Conservation (phyloP, 2,329 filamentous ascomycete genomes). For the Trichophyton verrucosum region DNA sequence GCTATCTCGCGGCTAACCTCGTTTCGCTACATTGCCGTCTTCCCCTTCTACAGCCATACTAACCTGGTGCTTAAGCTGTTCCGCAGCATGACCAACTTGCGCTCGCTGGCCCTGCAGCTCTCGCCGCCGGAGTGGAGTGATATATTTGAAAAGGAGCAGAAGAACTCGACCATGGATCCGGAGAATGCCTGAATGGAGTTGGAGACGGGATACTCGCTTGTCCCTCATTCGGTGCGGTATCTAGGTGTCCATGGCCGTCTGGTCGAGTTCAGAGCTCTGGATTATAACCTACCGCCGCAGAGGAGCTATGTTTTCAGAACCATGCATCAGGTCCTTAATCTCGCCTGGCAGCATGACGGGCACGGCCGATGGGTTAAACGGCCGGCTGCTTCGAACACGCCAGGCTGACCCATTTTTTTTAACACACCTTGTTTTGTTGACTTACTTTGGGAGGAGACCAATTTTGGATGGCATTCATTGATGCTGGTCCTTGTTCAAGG, state of each 20-base stretch:
- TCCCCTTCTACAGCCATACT: conserved; percentile 53
- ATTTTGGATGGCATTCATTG: neutral
- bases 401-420: neutral
- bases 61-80: conserved; percentile 35
- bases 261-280: conserved; percentile 20
- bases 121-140: conserved; percentile 29
- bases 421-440: too few species aligned
- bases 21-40: conserved; percentile 52
- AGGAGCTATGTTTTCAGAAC: conserved; percentile 19
- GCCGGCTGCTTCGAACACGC: neutral
- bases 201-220: conserved; percentile 38
- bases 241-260: conserved; percentile 15
- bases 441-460: too few species aligned
- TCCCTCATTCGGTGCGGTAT: conserved; percentile 28
- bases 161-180: conserved; percentile 27
- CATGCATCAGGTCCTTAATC: conserved; percentile 17
- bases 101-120: conserved; percentile 44
- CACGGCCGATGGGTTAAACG: conserved; percentile 20
- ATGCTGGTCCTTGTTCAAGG: neutral
- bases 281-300: conserved; percentile 23
- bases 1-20: conserved; percentile 34
- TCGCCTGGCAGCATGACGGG: conserved; percentile 23
- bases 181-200: conserved; percentile 44
- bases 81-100: conserved; percentile 38
- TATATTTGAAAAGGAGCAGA: conserved; percentile 28